Conservation (phyloP, 2,329 filamentous ascomycete genomes). For the Colletotrichum tanaceti region DNA sequence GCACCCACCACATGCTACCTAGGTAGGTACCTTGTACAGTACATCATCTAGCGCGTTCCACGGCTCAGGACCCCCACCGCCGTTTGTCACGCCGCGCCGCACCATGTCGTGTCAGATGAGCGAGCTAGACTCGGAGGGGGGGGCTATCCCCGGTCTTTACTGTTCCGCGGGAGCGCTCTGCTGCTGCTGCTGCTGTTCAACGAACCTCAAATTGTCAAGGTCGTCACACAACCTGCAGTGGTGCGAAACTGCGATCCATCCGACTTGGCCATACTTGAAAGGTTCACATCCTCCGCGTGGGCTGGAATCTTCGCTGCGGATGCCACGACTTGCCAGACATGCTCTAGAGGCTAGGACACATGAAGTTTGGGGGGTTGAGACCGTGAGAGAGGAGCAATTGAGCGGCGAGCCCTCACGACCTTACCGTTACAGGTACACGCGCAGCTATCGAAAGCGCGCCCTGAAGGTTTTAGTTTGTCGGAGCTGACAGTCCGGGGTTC, state of each 20-base stretch:
- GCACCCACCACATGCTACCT: too few species aligned
- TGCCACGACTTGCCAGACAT: not conserved
- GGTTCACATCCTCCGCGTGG: constrained; percentile 24
- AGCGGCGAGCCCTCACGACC: not conserved
- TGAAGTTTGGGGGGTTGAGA: too few species aligned
- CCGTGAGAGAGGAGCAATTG: too few species aligned
- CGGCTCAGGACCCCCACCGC: constrained; percentile 11
- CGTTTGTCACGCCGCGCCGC: constrained; percentile 5
- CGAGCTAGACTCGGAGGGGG: constrained; percentile 17
- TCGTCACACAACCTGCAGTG: constrained; percentile 33
- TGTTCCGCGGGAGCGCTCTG: constrained; percentile 24
- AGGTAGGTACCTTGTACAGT: not conserved
- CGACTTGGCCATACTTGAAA: constrained; percentile 32
- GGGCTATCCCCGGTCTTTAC: constrained; percentile 17
- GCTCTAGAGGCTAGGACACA: not conserved
- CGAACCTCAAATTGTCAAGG: constrained; percentile 8
- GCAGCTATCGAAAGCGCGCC: not conserved
- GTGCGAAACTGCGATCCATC: constrained; percentile 28
- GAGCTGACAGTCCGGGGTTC: constrained; percentile 17
- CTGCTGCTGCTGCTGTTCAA: not conserved
- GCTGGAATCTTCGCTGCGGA: constrained; percentile 20
- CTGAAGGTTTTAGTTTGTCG: constrained; percentile 22
- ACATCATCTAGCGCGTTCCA: constrained; percentile 9
- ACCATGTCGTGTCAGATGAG: constrained; percentile 9
- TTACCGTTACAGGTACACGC: constrained; percentile 3